Percentiles rank a stretch among this genome's conserved stretches.
phyloP scores from a whole-genome alignment of 2,329 filamentous ascomycete species.

The Rosellinia necatrix region DNA sequence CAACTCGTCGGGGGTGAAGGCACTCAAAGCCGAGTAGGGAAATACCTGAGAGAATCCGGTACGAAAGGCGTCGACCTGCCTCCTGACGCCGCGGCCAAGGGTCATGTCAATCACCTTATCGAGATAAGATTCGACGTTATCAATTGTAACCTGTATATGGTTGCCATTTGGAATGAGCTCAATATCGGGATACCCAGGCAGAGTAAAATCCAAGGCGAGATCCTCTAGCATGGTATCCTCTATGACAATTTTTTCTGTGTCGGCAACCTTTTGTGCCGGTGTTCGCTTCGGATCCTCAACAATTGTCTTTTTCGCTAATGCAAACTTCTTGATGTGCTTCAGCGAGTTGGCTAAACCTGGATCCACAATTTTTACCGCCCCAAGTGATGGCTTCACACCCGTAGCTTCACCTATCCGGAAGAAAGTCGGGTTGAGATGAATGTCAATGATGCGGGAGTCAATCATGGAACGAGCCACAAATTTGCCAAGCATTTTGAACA shows the following conservation, averaged over 20 bases:
- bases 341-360: constrained; percentile 83
- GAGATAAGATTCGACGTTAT: constrained; percentile 89
- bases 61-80: constrained; percentile 90
- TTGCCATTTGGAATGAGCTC: constrained; percentile 79
- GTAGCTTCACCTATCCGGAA: constrained; percentile 86
- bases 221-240: constrained; percentile 83
- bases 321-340: constrained; percentile 85
- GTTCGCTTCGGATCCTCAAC: constrained; percentile 72
- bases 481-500: constrained; percentile 94
- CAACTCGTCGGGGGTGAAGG: constrained; percentile 93
- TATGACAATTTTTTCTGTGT: constrained; percentile 71
- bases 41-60: constrained; percentile 94
- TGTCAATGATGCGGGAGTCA: constrained; percentile 95
- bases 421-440: constrained; percentile 96
- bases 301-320: constrained; percentile 78
- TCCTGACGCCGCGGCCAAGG: constrained; percentile 82
- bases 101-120: constrained; percentile 92
- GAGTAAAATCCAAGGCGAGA: constrained; percentile 88
- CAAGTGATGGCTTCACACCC: constrained; percentile 78
- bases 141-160: constrained; percentile 77
- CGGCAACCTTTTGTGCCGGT: constrained; percentile 70
- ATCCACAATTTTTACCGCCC: constrained; percentile 88
- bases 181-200: constrained; percentile 87
- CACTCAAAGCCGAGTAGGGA: constrained; percentile 86
- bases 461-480: constrained; percentile 98